Conservation (phyloP, 2,329 filamentous ascomycete genomes). For the Remersonia thermophila region DNA sequence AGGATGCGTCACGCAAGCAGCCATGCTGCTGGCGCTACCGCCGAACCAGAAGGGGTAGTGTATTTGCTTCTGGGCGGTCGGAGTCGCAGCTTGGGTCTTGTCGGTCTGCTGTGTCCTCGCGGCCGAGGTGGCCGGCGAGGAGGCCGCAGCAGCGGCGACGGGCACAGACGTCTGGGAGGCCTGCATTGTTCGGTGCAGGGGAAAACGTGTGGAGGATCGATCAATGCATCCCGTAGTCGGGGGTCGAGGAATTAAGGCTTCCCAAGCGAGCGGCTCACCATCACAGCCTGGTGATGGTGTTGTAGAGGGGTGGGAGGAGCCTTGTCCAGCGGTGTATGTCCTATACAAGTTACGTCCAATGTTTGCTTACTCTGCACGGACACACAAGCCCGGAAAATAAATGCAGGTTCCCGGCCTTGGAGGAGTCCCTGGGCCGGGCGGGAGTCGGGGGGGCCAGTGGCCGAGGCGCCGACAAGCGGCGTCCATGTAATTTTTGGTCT, state of each 20-base stretch:
- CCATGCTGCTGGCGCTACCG: slow-evolving; percentile 48
- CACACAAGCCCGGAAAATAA: neutral
- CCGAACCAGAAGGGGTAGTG: slow-evolving; percentile 91
- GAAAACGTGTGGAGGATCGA: slow-evolving; percentile 2
- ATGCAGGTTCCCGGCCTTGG: no score
- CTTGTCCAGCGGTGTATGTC: no score
- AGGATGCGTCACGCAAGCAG: slow-evolving; percentile 19
- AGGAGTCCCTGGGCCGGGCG: no score
- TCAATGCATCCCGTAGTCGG: slow-evolving; percentile 8
- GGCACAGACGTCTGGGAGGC: slow-evolving; percentile 5
- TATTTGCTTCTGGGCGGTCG: slow-evolving; percentile 28
- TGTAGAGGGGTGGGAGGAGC: no score
- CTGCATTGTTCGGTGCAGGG: slow-evolving; percentile 7
- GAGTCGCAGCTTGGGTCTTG: neutral
- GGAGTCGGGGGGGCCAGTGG: no score
- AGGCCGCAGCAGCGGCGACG: neutral
- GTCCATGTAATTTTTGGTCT: no score
- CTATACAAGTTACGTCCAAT: no score
- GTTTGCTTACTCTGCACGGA: no score
- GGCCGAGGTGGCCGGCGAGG: neutral
- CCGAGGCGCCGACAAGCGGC: no score
- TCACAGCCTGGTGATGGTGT: neutral
- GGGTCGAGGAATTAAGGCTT: neutral
- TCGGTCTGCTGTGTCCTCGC: neutral
- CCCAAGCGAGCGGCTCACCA: slow-evolving; percentile 2